A percentile compares a stretch with the other conserved stretches of the same genome.
Evolutionary conservation across 371 early-diverging fungal species (phyloP).

Genomic region (Ordospora pajunii): DNA sequence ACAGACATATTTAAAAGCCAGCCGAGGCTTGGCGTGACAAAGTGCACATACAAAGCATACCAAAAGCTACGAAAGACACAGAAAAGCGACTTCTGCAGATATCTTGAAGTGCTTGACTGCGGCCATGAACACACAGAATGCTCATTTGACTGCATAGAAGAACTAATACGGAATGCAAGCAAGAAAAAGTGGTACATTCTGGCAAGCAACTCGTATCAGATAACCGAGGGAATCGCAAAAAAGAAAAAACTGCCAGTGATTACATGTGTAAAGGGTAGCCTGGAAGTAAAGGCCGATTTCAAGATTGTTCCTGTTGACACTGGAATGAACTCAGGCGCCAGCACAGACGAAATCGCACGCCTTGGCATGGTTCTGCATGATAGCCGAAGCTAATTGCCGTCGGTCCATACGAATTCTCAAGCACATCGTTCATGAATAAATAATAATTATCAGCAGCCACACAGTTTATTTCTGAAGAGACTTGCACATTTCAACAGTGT

Average conservation of each 20-base stretch:
- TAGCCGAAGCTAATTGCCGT: background rate
- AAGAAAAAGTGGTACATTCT: constrained; percentile 35
- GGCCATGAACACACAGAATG: background rate
- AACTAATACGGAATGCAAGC: constrained; percentile 24
- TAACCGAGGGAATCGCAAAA: background rate
- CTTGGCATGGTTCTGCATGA: background rate
- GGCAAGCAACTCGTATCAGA: constrained; percentile 7
- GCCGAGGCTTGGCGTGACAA: constrained; percentile 40
- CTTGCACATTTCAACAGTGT: background rate
- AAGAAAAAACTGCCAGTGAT: background rate
- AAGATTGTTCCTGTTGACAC: background rate
- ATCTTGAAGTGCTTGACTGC: constrained; percentile 6
- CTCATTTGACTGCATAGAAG: constrained; percentile 17
- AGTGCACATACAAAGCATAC: constrained; percentile 40
- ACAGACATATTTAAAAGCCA: constrained; percentile 17
- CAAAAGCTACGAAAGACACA: background rate
- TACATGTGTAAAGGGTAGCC: constrained; percentile 2
- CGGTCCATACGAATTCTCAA: background rate
- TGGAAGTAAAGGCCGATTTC: constrained; percentile 1
- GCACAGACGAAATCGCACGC: constrained; percentile 19
- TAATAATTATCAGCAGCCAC: background rate
- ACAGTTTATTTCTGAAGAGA: background rate
- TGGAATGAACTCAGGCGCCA: background rate
- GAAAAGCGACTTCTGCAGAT: background rate
- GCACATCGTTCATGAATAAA: background rate